Evolutionary conservation across 2,329 filamentous ascomycete genomes (phyloP), one percentile per base, ranked within the genome.

Genomic region (Keithomyces neogunnii): DNA sequence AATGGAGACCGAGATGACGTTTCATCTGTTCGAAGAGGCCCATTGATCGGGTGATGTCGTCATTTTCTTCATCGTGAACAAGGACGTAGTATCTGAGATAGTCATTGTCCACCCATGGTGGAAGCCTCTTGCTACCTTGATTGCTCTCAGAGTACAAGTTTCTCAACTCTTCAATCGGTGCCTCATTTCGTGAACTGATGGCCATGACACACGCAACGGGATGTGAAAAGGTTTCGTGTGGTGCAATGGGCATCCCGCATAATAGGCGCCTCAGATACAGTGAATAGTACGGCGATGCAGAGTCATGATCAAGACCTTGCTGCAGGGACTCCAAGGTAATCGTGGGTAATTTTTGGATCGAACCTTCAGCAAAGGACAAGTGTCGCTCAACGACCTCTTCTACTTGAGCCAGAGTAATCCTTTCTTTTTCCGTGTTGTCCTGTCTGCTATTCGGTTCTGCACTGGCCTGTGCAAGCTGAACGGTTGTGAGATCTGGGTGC

Each of bases 21-120:
- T 97, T 99, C 95, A 99, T 99, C 67, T 96, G 89, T 60, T 99
- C 93, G 67, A 96, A 99, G 31, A 97, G 75, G 19, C 84, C 81
- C 67, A 92, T 92, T 10, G 91, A 95, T 68, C 90, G 87, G 38
- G 82, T 82, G 55, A 97, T 95, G 64, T 99, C 91, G 63, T 96
- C 92, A 55, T 83, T 84, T 64, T 99, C 93, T 69, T 99, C 95
- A 60, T 99, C 93, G 62, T 99, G 93, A 19, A 99, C 86, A 42
- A 99, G 75, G 13, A 99, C 88, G 68, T 99, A 99, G 68, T 99
- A 99, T 56, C 93, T 82, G 56, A 99, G 73, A 66, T 93, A 99
- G 55, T 97, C 90, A 32, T 87, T 85, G 63, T 95, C 85, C 1
- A 96, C 87, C 87, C 92, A 99, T 26, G 80, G 74, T 0, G 92